Conservation (phyloP, 306 rosid genomes). For the Citrullus amarus region DNA sequence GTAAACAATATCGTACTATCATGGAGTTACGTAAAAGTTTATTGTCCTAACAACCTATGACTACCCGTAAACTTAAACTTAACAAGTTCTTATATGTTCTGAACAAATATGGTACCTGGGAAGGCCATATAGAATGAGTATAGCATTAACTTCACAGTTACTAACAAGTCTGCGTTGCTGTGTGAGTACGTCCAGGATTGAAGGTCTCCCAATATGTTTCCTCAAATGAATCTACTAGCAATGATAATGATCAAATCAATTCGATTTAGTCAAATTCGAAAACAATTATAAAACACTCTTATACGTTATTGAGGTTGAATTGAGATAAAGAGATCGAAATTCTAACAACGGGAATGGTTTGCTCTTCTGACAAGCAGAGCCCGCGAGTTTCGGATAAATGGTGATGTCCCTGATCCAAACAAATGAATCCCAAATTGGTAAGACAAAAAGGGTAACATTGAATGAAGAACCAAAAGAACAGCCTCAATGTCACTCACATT, state of each 20-base stretch:
- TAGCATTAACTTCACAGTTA: slow-evolving; percentile 84
- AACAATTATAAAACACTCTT: not conserved
- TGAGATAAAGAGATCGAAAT: not conserved
- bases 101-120: slow-evolving; percentile 56
- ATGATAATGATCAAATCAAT: not conserved
- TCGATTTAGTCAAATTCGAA: not conserved
- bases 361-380: slow-evolving; percentile 90
- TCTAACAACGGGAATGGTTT: slow-evolving; percentile 21
- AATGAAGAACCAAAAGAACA: not conserved
- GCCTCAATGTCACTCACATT: slow-evolving; percentile 26
- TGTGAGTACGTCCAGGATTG: slow-evolving; percentile 58
- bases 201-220: slow-evolving; percentile 54
- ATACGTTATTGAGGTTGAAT: not conserved
- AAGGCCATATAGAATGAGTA: slow-evolving; percentile 90
- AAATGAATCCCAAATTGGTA: slow-evolving; percentile 2
- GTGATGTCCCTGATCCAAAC: slow-evolving; percentile 61
- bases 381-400: slow-evolving; percentile 90
- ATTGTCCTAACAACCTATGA: not conserved
- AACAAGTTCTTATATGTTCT: not conserved
- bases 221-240: slow-evolving; percentile 49
- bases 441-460: not conserved
- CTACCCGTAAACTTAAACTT: not conserved
- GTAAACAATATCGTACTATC: not conserved
- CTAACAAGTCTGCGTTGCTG: slow-evolving; percentile 62
- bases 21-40: not conserved